Evolutionary conservation across 208 protist species (phyloP), one percentile per base, ranked within the genome.

Genomic region (Trypanosoma cruzi): DNA sequence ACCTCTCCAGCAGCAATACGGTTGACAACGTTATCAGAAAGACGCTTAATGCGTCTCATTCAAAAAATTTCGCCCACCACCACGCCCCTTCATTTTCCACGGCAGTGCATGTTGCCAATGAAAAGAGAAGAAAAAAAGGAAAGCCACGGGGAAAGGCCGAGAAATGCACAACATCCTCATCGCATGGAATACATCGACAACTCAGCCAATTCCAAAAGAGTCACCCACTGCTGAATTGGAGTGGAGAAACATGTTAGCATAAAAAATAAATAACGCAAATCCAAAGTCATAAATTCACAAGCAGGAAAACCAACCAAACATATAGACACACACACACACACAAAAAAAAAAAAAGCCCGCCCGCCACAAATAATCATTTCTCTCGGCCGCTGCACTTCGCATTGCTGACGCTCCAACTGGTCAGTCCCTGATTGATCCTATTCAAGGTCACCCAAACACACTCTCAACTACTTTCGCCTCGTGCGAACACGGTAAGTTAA

Each of bases 1-100:
- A 99, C 97, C 75, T 99, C 98, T n/a, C 98, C 98, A 26, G 98
- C 98, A 1, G 98, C 98, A 64, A 99, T 99, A 37, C 93, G 84
- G 71, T 99, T 99, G 46, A 99, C 86, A 4, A 99, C 98, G 18
- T 90, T 88, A 42, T 95, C 59, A 0, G 96, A 77, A 18, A 99
- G 85, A 46, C 84, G 86, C 59, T 95, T 82, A 40, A 99, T 99
- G 28, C 68, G 81, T 13, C 63, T 50, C 81, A 86, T 84, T 28
- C 20, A 0, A 5, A 11, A 7, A 1, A 7, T 26, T 5, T 8
- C 7, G 4, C 2, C n/a, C 7, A 10, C 53, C 53, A 28, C 53
- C 53, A 3, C 4, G 11, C 28, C 22, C 53, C 1, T 18, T 3
- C 48, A 11, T n/a, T 24, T 26, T 28, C 20, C 48, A 4, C 8